Evolutionary conservation across 495 filamentous ascomycete genomes (phyloP).

Genomic region (Hypoxylon trugodes): DNA sequence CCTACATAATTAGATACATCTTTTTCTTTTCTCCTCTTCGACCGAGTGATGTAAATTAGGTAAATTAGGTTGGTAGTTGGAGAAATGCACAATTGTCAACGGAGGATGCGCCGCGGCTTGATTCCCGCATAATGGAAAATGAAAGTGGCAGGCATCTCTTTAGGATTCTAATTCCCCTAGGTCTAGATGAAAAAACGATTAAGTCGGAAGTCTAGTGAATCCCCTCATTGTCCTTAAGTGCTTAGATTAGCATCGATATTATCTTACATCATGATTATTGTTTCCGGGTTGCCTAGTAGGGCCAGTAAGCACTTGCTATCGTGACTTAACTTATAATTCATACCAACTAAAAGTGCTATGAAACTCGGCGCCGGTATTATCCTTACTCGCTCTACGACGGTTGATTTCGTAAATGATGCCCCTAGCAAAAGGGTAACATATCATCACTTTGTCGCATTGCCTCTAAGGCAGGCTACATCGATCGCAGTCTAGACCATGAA

Average conservation of each 20-base stretch:
- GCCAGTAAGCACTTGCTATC: constrained; percentile 30
- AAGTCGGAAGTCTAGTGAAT: not conserved
- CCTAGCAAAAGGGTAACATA: constrained; percentile 13
- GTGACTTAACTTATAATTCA: constrained; percentile 24
- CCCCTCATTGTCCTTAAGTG: not conserved
- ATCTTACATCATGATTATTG: constrained; percentile 2
- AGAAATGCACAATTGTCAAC: constrained; percentile 24
- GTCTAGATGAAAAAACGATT: not conserved
- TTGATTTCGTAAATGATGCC: not conserved
- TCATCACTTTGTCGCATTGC: constrained; percentile 31
- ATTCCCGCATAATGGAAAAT: constrained; percentile 9
- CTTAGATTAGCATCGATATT: constrained; percentile 3
- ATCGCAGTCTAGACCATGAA: constrained; percentile 41
- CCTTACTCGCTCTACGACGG: not conserved
- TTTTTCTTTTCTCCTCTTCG: not conserved
- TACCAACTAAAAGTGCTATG: constrained; percentile 12
- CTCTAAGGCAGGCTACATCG: constrained; percentile 36
- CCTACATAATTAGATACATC: not conserved
- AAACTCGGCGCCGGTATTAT: constrained; percentile 14
- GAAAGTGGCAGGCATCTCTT: constrained; percentile 12
- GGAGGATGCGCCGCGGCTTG: constrained; percentile 5
- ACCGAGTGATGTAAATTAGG: constrained; percentile 16
- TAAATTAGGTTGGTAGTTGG: no score
- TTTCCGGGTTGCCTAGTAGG: constrained; percentile 12
- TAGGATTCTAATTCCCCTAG: constrained; percentile 3